Evolutionary conservation across 225 moss, liverwort and hornwort genomes (phyloP), one percentile per base, ranked within the genome.

Genomic region (Marchantia paleacea): DNA sequence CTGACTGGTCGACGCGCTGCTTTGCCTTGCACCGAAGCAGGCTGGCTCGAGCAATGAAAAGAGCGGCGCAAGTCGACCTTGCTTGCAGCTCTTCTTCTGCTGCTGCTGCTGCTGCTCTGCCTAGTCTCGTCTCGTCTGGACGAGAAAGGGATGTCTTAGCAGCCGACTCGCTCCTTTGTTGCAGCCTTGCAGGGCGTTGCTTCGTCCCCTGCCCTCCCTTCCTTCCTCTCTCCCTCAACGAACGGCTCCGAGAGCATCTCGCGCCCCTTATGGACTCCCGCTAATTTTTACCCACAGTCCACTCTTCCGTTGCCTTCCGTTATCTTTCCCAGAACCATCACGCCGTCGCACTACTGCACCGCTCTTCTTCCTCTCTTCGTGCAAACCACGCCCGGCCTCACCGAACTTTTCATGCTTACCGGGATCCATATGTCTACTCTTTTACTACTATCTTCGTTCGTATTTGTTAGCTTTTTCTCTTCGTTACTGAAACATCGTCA

Each of bases 1-100:
- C 65, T 24, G 26, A 65, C 58, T 19, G 18, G 20, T 58, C 58
- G 14, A 58, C 4, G 18, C 5, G 10, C 58, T 58, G 58, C 14
- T 58, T 18, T 58, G 58, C 14, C 20, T 58, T 18, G 58, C 58
- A 58, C 58, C 18, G 18, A 26, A 69, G 12, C 69, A 69, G 39
- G 69, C 69, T 30, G 12, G 69, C 29, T 65, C 2, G 5, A 0
- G 69, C 69, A 30, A 47, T 47, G 39, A 30, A 69, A 69, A 5
- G 69, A 69, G 69, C 69, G 39, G 69, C 69, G 69, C 69, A 69
- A 69, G 69, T 12, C 69, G 19, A 69, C 13, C 30, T 39, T 69
- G 29, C 30, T 10, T 12, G 14, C 12, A 12, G 69, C 69, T 39
- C 39, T 26, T 68, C 68, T 68, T 69, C 16, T 69, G 24, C 65